Conservation (phyloP, 31 red algal genomes). For the Endocladia muricata region DNA sequence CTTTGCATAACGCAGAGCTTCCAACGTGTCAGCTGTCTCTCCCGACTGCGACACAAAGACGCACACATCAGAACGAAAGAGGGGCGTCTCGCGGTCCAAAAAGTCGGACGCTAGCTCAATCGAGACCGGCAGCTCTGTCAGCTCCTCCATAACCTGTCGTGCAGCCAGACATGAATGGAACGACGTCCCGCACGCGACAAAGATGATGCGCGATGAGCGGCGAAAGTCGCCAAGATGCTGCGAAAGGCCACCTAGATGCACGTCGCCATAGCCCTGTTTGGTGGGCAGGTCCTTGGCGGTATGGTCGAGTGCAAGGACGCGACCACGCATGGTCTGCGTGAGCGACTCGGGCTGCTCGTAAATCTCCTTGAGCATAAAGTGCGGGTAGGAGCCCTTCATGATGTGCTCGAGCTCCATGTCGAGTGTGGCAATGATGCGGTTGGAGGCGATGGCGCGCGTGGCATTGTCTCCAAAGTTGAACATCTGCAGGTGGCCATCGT, state of each 20-base stretch:
- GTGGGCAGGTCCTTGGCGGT: slow-evolving; percentile 10
- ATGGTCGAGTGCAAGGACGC: slow-evolving; percentile 7
- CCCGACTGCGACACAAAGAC: slow-evolving; percentile 93
- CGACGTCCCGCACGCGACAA: slow-evolving; percentile 95
- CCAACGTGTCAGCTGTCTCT: slow-evolving; percentile 94
- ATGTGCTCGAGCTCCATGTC: slow-evolving; percentile 90
- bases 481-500: slow-evolving; percentile 69
- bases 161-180: slow-evolving; percentile 91
- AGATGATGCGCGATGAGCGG: slow-evolving; percentile 82
- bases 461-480: slow-evolving; percentile 62
- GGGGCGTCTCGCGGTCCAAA: slow-evolving; percentile 73
- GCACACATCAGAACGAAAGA: slow-evolving; percentile 87
- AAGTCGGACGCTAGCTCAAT: slow-evolving; percentile 96
- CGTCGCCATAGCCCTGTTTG: slow-evolving; percentile 11
- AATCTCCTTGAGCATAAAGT: slow-evolving; percentile 99
- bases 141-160: slow-evolving; percentile 88
- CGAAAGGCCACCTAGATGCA: slow-evolving; percentile 78
- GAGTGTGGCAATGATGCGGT: slow-evolving; percentile 73
- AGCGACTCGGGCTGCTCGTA: slow-evolving; percentile 97
- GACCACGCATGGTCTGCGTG: slow-evolving; percentile 82
- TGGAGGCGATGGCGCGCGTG: slow-evolving; percentile 54
- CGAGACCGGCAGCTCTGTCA: slow-evolving; percentile 90
- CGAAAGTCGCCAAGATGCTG: slow-evolving; percentile 78
- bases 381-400: slow-evolving; percentile 87
- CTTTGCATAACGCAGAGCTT: slow-evolving; percentile 81